Evolutionary conservation across 805 yeast species (phyloP).

Genomic region (Maudiozyma turicensis): DNA sequence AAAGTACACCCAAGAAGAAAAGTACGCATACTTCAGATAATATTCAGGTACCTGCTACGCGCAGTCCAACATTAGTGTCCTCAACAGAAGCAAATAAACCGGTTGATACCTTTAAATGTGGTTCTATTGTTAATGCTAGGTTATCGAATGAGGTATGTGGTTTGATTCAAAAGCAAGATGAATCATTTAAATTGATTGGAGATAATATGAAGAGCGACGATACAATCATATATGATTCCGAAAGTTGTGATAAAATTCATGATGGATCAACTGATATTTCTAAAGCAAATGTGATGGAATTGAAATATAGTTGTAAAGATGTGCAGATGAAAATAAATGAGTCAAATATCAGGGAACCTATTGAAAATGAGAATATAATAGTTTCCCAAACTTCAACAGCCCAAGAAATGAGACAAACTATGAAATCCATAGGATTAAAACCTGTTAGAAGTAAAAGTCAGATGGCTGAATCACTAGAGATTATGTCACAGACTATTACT

Average conservation of each 20-base stretch:
- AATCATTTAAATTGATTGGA: not conserved
- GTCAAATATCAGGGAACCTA: not conserved
- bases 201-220: not conserved
- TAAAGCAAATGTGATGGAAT: not conserved
- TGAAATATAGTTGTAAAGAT: not conserved
- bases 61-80: slow-evolving; percentile 13
- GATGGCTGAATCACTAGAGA: slow-evolving; percentile 22
- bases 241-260: not conserved
- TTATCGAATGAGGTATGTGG: not conserved
- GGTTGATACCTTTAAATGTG: not conserved
- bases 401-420: slow-evolving; percentile 16
- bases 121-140: not conserved
- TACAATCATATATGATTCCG: not conserved
- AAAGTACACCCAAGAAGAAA: not conserved
- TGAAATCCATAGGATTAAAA: slow-evolving; percentile 23
- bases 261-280: not conserved
- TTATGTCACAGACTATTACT: slow-evolving; percentile 19
- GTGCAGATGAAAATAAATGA: too few species aligned
- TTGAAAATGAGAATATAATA: not conserved
- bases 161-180: not conserved
- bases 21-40: not conserved
- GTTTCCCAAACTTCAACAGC: slow-evolving; percentile 16
- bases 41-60: slow-evolving; percentile 28
- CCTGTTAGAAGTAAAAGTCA: slow-evolving; percentile 20
- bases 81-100: not conserved